Base-by-base conservation (phyloP, 768 basidiomycete genomes). In the Leucocoprinus sp. region DNA sequence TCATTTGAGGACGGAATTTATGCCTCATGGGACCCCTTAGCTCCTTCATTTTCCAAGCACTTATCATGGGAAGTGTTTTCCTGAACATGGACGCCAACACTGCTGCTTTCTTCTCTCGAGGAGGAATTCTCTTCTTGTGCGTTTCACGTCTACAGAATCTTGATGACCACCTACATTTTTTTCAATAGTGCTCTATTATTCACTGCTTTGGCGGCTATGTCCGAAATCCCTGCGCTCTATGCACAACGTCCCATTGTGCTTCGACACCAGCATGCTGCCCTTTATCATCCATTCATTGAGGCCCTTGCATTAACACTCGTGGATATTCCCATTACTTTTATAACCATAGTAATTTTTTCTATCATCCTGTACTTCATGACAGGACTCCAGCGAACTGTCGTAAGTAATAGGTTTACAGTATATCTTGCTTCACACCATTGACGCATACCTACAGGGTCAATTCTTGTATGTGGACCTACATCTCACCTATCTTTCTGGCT, bases 71-170 rank as follows among this genome's bases (percentile, higher is more conserved):
- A 21, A 78, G 76, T 0, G 72, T 84, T 22, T 90, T 84, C 68
- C 67, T 77, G 47, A 65, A 71, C 7, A 62, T 79, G 26, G 67
- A 74, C 0, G 64, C 75, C 12, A 63, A 65, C 7, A 84, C 85
- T 0, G 60, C 67, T 11, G 77, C 75, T 8, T 82, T 75, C 57
- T 88, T 84, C 68, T 79, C 82, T n/a, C 75, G 87, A 15, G 85
- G 84, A 31, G 80, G 86, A 63, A 69, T 83, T 18, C 65, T 91
- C 15, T 89, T 84, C 72, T 86, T 88, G 74, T 82, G 57, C 27
- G 27, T 24, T 38, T n/a, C n/a, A n/a, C n/a, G n/a, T n/a, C n/a
- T n/a, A n/a, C n/a, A n/a, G n/a, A n/a, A n/a, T n/a, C n/a, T n/a
- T n/a, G n/a, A n/a, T n/a, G n/a, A n/a, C n/a, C n/a, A n/a, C n/a